Evolutionary conservation across 2,329 filamentous ascomycete genomes (phyloP), one percentile per base, ranked within the genome.

Genomic region (Claviceps quebecensis): DNA sequence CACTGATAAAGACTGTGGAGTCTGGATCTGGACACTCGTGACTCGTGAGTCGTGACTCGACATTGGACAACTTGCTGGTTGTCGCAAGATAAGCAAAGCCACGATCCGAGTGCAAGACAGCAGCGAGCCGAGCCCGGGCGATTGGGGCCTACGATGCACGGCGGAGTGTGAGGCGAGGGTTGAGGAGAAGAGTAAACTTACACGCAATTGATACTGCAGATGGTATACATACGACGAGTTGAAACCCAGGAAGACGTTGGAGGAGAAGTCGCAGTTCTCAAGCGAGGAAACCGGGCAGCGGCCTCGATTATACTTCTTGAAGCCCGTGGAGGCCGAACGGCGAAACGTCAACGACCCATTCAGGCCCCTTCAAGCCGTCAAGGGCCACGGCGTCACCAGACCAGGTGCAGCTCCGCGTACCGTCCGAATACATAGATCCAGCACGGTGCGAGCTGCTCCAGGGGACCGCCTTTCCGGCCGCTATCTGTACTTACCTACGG

Each of bases 221-320:
- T 9, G 47, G 43, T 34, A 52, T 29, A 44, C 8, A 7, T n/a
- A n/a, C n/a, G 17, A 45, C 16, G 11, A 43, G 49, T 23, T 36
- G 46, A 48, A 34, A n/a, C 50, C 38, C 46, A 48, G 41, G 49
- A 53, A 17, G 17, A 23, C 19, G 43, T 23, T 43, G 14, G 17
- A 48, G 22, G 16, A 47, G 51, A 45, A 45, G 8, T 23, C 26
- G 29, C 17, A 48, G 34, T 39, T 51, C 43, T 19, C 46, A 3
- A 46, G 45, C 41, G 37, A 48, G 17, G 48, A 40, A 22, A 41
- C 40, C 36, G 43, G 48, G 49, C 40, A 38, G 54, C 49, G 34
- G 54, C 45, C 36, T 44, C 47, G 49, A 44, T 46, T 47, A 52
- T 53, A 52, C 52, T 45, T 49, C 39, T 55, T 51, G 48, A 55